Conservation (phyloP, 192 early-diverging fungal genomes). For the Gonapodya sp. region DNA sequence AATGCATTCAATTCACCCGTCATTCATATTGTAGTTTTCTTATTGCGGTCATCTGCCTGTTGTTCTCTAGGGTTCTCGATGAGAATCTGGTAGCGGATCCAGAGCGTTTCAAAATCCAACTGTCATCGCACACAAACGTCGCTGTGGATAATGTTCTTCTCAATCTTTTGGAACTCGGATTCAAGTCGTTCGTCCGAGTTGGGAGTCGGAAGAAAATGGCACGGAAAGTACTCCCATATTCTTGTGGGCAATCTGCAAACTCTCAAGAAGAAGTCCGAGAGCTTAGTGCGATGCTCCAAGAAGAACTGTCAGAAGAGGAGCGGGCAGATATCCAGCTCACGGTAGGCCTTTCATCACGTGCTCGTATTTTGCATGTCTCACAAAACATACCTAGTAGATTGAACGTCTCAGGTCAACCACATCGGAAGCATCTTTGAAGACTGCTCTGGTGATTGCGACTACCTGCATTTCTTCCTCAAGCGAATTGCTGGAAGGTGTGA, state of each 20-base stretch:
- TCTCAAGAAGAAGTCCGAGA: slow-evolving; percentile 59
- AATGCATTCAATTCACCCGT: too few species aligned
- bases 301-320: slow-evolving; percentile 14
- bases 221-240: slow-evolving; percentile 54
- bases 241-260: slow-evolving; percentile 26
- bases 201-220: slow-evolving; percentile 62
- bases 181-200: slow-evolving; percentile 55
- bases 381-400: slow-evolving; percentile 18
- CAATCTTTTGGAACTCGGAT: slow-evolving; percentile 52
- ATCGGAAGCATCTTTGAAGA: slow-evolving; percentile 17
- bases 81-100: background rate
- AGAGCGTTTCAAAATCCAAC: background rate
- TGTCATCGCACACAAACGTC: slow-evolving; percentile 32
- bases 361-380: slow-evolving; percentile 14
- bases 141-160: slow-evolving; percentile 65
- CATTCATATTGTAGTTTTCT: background rate
- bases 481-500: slow-evolving; percentile 47
- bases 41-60: background rate
- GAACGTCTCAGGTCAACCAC: background rate
- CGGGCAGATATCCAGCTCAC: background rate
- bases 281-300: slow-evolving; percentile 62
- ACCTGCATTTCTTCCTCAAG: slow-evolving; percentile 75
- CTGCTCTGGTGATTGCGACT: slow-evolving; percentile 49
- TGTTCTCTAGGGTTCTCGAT: background rate
- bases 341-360: slow-evolving; percentile 24